These are phyloP conservation scores for Pugionium cornutum DNA, from an alignment of 345 rosid genomes.

Conservation along the genomic window DNA sequence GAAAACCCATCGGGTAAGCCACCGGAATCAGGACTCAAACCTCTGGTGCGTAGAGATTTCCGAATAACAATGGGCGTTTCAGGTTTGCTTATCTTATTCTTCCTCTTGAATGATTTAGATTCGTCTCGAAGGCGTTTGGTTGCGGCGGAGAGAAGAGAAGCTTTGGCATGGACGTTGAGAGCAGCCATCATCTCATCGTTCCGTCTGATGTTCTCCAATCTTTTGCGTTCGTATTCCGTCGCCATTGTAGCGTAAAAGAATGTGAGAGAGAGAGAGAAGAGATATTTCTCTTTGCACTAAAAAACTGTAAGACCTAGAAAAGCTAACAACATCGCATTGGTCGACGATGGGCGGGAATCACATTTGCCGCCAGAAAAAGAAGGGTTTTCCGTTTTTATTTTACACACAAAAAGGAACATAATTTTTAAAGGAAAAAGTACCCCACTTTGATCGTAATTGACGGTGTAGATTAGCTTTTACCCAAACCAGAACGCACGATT, in stretches of 20 bases:
- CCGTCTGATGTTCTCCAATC: slow-evolving; percentile 75
- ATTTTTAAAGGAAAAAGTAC: no score
- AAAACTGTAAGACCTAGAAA: slow-evolving; percentile 16
- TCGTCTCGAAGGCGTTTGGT: slow-evolving; percentile 53
- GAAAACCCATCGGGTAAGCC: slow-evolving; percentile 42
- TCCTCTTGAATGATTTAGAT: slow-evolving; percentile 48
- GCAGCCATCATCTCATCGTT: slow-evolving; percentile 77
- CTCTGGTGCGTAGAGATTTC: slow-evolving; percentile 66
- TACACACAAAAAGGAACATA: no score
- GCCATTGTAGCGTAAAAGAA: slow-evolving; percentile 48
- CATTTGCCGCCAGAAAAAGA: slow-evolving; percentile 30
- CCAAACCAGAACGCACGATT: background rate
- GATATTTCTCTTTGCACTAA: background rate
- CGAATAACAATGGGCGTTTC: slow-evolving; percentile 57
- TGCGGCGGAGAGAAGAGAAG: slow-evolving; percentile 53
- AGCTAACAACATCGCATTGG: slow-evolving; percentile 4
- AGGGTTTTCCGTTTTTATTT: background rate
- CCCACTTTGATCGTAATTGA: background rate
- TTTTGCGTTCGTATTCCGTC: slow-evolving; percentile 75
- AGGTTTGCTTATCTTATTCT: slow-evolving; percentile 48
- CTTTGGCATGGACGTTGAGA: slow-evolving; percentile 61
- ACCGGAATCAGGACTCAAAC: slow-evolving; percentile 59
- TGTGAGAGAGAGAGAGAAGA: background rate
- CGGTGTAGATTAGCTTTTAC: slow-evolving; percentile 30
- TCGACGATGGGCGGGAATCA: slow-evolving; percentile 27